Evolutionary conservation across 257 asterid genomes (phyloP), one percentile per base, ranked within the genome.

Genomic region (Linaria vulgaris): DNA sequence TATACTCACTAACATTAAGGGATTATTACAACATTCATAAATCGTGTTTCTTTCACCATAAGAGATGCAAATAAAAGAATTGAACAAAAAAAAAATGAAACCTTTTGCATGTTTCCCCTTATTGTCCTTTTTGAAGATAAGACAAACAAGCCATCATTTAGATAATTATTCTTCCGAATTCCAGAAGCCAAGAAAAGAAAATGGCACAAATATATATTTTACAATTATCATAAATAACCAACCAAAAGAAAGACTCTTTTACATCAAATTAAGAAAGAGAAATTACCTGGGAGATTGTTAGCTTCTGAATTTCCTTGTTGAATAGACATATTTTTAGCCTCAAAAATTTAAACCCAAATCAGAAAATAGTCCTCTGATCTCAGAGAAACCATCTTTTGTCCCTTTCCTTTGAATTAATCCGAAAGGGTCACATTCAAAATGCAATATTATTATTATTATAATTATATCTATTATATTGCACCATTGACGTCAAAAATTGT

Each of bases 281-380:
- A 4, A 12, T 2, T 27, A 54, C 43, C 21, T 54, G 41, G 10
- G 41, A 34, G 41, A 34, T 34, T 34, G 41, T 14, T 54, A 25
- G 11, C 13, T 54, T 54, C 39, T 25, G n/a, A 5, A 23, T 12
- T 54, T 23, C 21, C 41, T 23, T 54, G 6, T 15, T 25, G 59
- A 24, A 38, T 14, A 34, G 41, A 54, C 59, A 54, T n/a, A n/a
- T 54, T 57, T 57, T 12, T 12, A 19, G 6, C 48, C 12, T 11
- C 17, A 57, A 57, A 57, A 16, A 11, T 37, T 57, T 30, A 57
- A 46, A 57, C 49, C 63, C 31, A 57, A 12, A 57, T 57, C 10
- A 37, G 17, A 37, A 57, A 57, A 43, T 25, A 57, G 23, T 9
- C 9, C 19, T 31, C 12, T 15, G 20, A 57, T 37, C 49, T 57